Base-by-base conservation (phyloP, 2,329 filamentous ascomycete species). In the Pyricularia grisea region DNA sequence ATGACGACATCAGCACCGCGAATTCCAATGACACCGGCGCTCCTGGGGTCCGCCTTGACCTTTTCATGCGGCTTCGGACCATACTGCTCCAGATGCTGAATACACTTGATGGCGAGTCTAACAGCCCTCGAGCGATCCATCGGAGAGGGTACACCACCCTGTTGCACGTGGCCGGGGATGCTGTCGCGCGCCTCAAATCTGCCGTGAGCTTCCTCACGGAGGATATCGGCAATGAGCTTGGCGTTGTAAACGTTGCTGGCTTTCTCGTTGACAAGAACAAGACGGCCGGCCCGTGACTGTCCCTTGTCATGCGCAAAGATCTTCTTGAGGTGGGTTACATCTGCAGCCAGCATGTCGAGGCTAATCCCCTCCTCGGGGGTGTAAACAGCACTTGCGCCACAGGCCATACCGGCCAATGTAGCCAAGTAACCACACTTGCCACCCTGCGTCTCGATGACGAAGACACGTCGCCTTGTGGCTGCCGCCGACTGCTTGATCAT, bases 371-470 rank as follows among this genome's bases (percentile, higher is more conserved):
- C 93, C 79, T 99, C 95, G 1, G 95, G 95, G 5, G 94, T 98
- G 80, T 99, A 99, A 14, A 98, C 94, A 0, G 94, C 94, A 17
- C 92, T 86, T 10, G 95, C 95, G 69, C 95, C 95, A 20, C 98
- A 93, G n/a, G 90, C 89, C 17, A 99, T 87, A 67, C 94, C 95
- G 17, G 92, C 93, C 69, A 97, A 86, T 0, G 93, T 97, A 31
- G 94, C 94, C 70, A 98, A 88, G 79, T 98, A 99, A 25, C 95
- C 95, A 4, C 92, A 97, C 69, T 92, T 90, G 50, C 95, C 95
- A 74, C 95, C 95, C 81, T 99, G 95, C 0, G 95, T 98, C 81
- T 99, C 95, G 68, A 99, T 94, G 68, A 99, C 94, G 80, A 99
- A 99, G 68, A 98, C 94, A 71, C 95, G 90, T 64, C 95, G 90